A percentile compares a stretch with the other conserved stretches of the same genome.
Conservation (phyloP, 2,329 filamentous ascomycete species). For the Talaromyces piceae region DNA sequence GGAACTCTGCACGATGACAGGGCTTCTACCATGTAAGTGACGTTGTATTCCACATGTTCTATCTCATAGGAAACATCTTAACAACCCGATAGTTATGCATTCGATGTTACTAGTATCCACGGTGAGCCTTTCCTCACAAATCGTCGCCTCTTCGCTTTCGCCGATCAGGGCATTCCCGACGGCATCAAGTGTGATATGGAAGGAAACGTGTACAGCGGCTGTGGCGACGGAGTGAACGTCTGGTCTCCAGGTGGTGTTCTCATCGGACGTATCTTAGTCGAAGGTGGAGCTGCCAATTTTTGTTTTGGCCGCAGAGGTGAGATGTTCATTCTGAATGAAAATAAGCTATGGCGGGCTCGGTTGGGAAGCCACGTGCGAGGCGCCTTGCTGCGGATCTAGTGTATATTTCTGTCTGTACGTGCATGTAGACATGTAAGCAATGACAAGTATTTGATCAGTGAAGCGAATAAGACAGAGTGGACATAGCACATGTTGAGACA, state of each 20-base stretch:
- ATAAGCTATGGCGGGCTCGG: constrained; percentile 29
- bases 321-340: constrained; percentile 40
- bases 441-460: not conserved
- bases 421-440: not conserved
- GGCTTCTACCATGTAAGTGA: constrained; percentile 22
- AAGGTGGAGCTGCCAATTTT: constrained; percentile 43
- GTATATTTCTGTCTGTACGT: not conserved
- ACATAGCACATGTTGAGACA: no score
- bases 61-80: not conserved
- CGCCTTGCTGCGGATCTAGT: not conserved
- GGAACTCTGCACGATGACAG: constrained; percentile 11
- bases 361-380: not conserved
- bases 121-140: constrained; percentile 41
- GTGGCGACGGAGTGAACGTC: constrained; percentile 49
- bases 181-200: constrained; percentile 44
- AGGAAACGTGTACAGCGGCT: constrained; percentile 51
- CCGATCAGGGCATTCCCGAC: constrained; percentile 40
- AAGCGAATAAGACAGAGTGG: no score
- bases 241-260: constrained; percentile 45
- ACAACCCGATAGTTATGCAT: constrained; percentile 35
- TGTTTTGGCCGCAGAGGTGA: constrained; percentile 37
- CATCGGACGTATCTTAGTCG: constrained; percentile 52
- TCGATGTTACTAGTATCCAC: constrained; percentile 36
- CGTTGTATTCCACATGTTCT: not conserved
- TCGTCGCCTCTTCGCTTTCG: constrained; percentile 47